phyloP scores from a whole-genome alignment of 2,329 filamentous ascomycete species.

The Periglandula ipomoeae region DNA sequence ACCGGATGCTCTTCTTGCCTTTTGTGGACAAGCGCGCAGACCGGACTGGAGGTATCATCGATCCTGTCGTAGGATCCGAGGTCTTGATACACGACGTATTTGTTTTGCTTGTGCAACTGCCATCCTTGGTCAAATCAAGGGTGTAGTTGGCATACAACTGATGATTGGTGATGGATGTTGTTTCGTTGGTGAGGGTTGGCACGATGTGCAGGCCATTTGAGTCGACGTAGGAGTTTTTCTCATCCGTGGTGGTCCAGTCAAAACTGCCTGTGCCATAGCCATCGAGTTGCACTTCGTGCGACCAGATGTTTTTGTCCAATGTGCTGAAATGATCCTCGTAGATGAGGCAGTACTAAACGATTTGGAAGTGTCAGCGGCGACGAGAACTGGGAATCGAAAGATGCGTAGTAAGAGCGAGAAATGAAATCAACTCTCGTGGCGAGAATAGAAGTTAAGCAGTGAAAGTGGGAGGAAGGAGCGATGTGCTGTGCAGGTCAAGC shows the following conservation, averaged over 20 bases:
- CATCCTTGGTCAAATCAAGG: conserved; percentile 33
- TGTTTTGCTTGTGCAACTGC: conserved; percentile 30
- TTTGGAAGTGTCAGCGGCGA: neutral
- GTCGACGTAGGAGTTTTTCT: conserved; percentile 38
- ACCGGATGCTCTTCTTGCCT: conserved; percentile 13
- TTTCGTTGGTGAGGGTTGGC: conserved; percentile 39
- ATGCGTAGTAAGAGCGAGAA: neutral
- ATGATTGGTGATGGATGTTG: conserved; percentile 27
- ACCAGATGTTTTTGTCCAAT: conserved; percentile 37
- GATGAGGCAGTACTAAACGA: conserved; percentile 37
- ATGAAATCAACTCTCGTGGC: no score
- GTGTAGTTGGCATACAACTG: conserved; percentile 30
- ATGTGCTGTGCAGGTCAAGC: neutral
- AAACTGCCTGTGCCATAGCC: conserved; percentile 40
- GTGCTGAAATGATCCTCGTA: conserved; percentile 39
- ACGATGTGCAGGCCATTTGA: conserved; percentile 42
- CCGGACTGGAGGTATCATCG: conserved; percentile 40
- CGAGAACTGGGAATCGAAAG: neutral
- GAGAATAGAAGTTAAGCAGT: no score
- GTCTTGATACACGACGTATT: conserved; percentile 26
- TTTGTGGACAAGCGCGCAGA: conserved; percentile 36
- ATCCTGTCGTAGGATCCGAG: conserved; percentile 32
- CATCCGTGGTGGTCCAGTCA: conserved; percentile 44
- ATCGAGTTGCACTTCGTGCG: conserved; percentile 35
- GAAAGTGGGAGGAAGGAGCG: neutral